These are phyloP conservation scores for Citrus inodora DNA, from an alignment of 345 rosid genomes.

Conservation along the genomic window DNA sequence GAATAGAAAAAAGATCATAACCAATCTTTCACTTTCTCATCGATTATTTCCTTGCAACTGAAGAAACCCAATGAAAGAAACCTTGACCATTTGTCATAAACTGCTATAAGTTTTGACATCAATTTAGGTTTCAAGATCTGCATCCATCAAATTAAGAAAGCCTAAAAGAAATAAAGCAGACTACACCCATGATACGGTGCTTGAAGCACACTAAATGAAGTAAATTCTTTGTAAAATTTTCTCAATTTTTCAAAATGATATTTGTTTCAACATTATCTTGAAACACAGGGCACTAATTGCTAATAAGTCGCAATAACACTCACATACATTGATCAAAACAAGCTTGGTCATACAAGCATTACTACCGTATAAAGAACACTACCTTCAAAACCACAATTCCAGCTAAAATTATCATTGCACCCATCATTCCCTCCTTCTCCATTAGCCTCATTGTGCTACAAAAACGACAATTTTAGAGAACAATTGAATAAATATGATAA, in stretches of 20 bases:
- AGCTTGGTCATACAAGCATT: background rate
- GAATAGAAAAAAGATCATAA: background rate
- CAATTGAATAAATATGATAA: background rate
- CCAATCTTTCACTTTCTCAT: background rate
- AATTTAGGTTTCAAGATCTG: background rate
- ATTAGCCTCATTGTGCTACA: slow-evolving; percentile 93
- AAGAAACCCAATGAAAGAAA: background rate
- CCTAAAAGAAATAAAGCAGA: background rate
- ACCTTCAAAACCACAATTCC: slow-evolving; percentile 99
- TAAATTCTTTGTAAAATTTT: background rate
- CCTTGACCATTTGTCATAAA: background rate
- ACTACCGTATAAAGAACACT: background rate
- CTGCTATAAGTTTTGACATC: background rate
- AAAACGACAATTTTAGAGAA: slow-evolving; percentile 14
- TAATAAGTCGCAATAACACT: background rate
- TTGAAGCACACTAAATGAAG: background rate
- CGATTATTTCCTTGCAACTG: background rate
- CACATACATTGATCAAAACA: background rate
- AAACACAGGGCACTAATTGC: background rate
- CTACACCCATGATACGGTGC: background rate
- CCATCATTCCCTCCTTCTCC: slow-evolving; percentile 98
- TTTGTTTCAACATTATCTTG: background rate
- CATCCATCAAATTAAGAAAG: background rate
- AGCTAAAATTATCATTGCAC: slow-evolving; percentile 81
- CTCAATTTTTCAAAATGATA: background rate